These are phyloP conservation scores for Chenopodium album DNA, from an alignment of 148 eudicot genomes.

Conservation along the genomic window DNA sequence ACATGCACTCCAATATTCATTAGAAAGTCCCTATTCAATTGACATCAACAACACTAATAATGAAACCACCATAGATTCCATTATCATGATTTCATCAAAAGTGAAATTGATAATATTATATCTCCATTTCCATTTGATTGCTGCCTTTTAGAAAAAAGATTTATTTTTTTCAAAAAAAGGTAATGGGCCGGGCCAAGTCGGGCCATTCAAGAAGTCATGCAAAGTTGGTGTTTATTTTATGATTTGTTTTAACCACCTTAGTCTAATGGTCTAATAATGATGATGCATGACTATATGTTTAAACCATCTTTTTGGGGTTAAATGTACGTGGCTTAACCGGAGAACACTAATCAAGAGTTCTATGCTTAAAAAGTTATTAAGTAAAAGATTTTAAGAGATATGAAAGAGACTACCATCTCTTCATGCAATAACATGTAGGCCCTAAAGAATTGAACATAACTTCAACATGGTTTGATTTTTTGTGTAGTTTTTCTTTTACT, in stretches of 20 bases:
- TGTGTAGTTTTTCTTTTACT: neutral
- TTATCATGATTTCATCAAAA: too few species aligned
- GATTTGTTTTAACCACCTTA: neutral
- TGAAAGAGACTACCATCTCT: conserved; percentile 8
- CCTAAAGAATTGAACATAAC: neutral
- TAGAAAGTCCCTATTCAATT: too few species aligned
- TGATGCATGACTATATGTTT: neutral
- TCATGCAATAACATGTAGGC: conserved; percentile 21
- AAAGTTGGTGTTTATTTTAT: too few species aligned
- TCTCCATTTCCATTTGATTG: too few species aligned
- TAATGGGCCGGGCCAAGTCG: too few species aligned
- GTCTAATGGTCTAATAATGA: conserved; percentile 2
- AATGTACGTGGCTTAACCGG: conserved; percentile 3
- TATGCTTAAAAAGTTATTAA: neutral
- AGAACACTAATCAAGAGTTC: conserved; percentile 9
- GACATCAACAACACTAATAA: too few species aligned
- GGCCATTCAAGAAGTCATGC: too few species aligned
- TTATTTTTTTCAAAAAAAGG: too few species aligned
- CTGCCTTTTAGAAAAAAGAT: too few species aligned
- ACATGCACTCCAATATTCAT: too few species aligned
- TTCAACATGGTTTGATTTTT: conserved; percentile 1
- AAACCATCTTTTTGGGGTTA: neutral
- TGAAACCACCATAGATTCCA: too few species aligned
- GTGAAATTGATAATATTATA: too few species aligned
- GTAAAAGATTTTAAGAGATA: conserved; percentile 15